Evolutionary conservation across 495 filamentous ascomycete genomes (phyloP).

Genomic region (Neurospora sp.): DNA sequence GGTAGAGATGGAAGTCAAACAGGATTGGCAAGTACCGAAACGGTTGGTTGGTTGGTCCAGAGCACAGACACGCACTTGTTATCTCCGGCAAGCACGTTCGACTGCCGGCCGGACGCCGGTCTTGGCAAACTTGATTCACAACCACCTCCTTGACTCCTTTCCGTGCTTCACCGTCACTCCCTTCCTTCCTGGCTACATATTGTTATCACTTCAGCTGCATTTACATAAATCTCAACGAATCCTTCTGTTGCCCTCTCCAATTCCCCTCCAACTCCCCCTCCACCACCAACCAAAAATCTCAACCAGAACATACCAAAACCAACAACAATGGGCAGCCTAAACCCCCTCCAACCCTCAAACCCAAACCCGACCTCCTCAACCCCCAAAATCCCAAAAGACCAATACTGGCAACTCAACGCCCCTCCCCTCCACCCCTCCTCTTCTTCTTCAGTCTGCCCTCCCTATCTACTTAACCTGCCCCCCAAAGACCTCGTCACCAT

Average conservation of each 20-base stretch:
- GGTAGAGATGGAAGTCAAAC: background rate
- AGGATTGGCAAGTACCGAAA: background rate
- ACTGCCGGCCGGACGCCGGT: background rate
- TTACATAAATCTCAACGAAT: too few relatives aligned
- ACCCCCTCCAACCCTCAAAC: too few relatives aligned
- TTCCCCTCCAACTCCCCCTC: too few relatives aligned
- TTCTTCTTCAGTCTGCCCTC: constrained; percentile 55
- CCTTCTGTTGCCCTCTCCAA: too few relatives aligned
- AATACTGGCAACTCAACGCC: constrained; percentile 68
- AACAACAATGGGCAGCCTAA: too few relatives aligned
- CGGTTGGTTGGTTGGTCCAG: background rate
- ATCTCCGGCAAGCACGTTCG: background rate
- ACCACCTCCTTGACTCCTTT: too few relatives aligned
- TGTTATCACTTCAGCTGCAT: too few relatives aligned
- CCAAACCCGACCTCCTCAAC: too few relatives aligned
- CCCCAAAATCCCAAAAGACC: too few relatives aligned
- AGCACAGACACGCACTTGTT: background rate
- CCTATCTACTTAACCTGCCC: constrained; percentile 48
- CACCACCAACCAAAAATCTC: too few relatives aligned
- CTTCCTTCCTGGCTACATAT: background rate
- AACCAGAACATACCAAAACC: too few relatives aligned
- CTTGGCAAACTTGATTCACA: background rate
- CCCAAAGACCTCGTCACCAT: constrained; percentile 53
- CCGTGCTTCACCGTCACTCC: background rate
- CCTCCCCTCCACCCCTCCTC: constrained; percentile 41